Evolutionary conservation across 2,329 filamentous ascomycete genomes (phyloP).

Genomic region (Immersiporthe knoxdaviesiana): DNA sequence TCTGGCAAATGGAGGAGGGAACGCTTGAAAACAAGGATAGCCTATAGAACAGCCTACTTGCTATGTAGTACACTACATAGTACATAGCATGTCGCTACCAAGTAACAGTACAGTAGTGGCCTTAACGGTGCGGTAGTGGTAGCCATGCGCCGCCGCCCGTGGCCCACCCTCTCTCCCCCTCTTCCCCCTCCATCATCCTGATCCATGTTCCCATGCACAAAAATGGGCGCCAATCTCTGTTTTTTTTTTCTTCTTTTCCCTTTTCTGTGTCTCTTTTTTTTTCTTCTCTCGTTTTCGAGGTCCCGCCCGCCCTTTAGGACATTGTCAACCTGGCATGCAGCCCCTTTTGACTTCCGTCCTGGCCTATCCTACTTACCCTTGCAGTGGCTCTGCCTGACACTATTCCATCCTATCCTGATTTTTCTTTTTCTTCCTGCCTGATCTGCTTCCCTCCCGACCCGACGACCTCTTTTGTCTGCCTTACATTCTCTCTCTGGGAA

Average conservation of each 20-base stretch:
- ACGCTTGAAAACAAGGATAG: not conserved
- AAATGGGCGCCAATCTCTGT: constrained; percentile 14
- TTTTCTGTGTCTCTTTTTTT: not conserved
- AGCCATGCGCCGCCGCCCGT: not conserved
- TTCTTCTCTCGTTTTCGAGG: not conserved
- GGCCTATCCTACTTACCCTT: not conserved
- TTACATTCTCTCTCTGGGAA: not conserved
- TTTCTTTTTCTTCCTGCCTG: not conserved
- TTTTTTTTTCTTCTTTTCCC: not conserved
- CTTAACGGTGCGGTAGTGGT: not conserved
- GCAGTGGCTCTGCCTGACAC: not conserved
- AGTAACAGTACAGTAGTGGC: too few species aligned
- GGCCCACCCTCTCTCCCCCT: too few species aligned
- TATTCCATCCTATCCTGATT: not conserved
- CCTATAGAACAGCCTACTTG: not conserved
- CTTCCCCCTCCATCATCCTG: not conserved
- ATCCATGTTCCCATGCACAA: constrained; percentile 9
- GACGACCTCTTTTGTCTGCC: constrained; percentile 1
- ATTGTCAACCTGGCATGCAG: constrained; percentile 7
- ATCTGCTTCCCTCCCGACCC: not conserved
- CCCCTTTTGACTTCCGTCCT: constrained; percentile 7
- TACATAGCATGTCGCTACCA: too few species aligned
- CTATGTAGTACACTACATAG: too few species aligned
- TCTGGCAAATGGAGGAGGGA: not conserved
- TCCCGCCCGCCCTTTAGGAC: constrained; percentile 4